phyloP scores from a whole-genome alignment of 2,329 filamentous ascomycete species.

The Sclerotinia glacialis region DNA sequence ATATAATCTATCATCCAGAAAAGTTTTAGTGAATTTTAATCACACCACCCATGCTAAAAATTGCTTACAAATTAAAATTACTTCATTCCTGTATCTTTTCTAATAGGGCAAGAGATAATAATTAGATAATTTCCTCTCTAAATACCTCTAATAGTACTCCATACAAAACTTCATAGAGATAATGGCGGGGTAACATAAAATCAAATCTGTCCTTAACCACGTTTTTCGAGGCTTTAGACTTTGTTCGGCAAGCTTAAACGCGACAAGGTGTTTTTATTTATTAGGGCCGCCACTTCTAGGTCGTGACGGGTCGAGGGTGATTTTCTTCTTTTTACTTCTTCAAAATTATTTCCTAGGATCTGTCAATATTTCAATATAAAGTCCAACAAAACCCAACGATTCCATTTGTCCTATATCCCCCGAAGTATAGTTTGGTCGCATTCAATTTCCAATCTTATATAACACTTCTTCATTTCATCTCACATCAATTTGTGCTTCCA shows the following conservation, averaged over 20 bases:
- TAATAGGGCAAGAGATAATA: too few relatives aligned
- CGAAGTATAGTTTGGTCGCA: slow-evolving; percentile 23
- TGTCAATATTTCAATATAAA: slow-evolving; percentile 2
- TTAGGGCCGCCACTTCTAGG: slow-evolving; percentile 20
- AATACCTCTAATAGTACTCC: too few relatives aligned
- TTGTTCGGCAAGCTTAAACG: slow-evolving; percentile 1
- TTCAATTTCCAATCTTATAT: slow-evolving; percentile 27
- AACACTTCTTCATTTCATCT: not conserved
- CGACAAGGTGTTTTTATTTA: not conserved
- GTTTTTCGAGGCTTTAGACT: slow-evolving; percentile 1
- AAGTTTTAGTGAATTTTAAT: too few relatives aligned
- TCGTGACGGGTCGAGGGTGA: too few relatives aligned
- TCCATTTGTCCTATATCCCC: not conserved
- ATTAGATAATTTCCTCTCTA: too few relatives aligned
- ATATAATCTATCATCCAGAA: too few relatives aligned
- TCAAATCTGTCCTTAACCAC: slow-evolving; percentile 22
- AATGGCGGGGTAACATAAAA: slow-evolving; percentile 11
- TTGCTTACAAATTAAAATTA: too few relatives aligned
- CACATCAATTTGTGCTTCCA: not conserved
- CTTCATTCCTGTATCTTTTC: too few relatives aligned
- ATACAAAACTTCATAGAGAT: too few relatives aligned
- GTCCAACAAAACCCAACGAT: not conserved
- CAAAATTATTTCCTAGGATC: slow-evolving; percentile 2
- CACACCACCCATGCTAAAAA: too few relatives aligned
- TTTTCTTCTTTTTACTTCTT: slow-evolving; percentile 9